Percentiles rank a stretch among this genome's conserved stretches.
phyloP scores from a whole-genome alignment of 306 rosid genomes.

The Castanea mollissima region DNA sequence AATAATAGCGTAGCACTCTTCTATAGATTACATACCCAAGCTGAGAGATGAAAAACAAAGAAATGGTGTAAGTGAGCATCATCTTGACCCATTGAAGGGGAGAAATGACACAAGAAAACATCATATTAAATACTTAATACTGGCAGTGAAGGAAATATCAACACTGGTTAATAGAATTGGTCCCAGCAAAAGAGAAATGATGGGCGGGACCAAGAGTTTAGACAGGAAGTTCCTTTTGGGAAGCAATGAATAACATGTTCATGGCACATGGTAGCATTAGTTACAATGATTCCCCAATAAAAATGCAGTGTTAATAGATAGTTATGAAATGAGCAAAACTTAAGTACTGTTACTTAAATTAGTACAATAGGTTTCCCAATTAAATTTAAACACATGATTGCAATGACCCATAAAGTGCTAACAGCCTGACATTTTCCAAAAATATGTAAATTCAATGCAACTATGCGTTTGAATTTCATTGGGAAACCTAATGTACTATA shows the following conservation, averaged over 20 bases:
- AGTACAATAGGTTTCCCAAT: no score
- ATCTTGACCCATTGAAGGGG: neutral
- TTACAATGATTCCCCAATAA: neutral
- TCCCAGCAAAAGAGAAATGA: neutral
- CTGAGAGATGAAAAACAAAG: slow-evolving; percentile 39
- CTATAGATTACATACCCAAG: slow-evolving; percentile 95
- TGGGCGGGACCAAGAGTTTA: neutral
- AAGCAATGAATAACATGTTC: neutral
- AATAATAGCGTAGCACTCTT: slow-evolving; percentile 88
- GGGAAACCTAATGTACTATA: no score
- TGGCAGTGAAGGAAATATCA: neutral
- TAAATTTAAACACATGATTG: no score
- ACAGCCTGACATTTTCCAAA: no score
- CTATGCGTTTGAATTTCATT: no score
- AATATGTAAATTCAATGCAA: no score
- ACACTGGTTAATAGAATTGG: neutral
- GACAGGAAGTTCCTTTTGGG: neutral
- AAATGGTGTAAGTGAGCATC: slow-evolving; percentile 11
- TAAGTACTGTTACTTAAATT: no score
- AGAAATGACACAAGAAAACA: neutral
- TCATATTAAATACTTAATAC: neutral
- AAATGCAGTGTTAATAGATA: neutral
- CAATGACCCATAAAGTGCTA: no score
- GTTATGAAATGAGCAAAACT: neutral
- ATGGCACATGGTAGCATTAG: neutral